Base-by-base conservation (phyloP, 306 rosid genomes). In the Acacia melanoxylon region DNA sequence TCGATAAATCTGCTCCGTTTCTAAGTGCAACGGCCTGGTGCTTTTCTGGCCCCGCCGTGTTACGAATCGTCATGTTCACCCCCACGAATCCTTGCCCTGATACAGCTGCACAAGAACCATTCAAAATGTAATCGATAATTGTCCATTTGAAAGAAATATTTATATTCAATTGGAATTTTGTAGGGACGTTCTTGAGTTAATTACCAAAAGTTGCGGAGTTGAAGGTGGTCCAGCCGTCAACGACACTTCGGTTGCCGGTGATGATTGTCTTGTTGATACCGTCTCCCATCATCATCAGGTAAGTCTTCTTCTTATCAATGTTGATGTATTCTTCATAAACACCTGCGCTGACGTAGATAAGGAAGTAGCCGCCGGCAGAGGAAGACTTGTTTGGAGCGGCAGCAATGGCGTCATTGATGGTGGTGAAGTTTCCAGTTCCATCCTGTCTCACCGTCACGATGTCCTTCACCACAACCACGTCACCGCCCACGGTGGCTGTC, bases 21-120 rank as follows among this genome's bases (percentile, higher is more conserved):
- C 99, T 85, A 71, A 90, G 74, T 3, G 99, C 99, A 8, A 93
- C 98, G 0, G 99, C 99, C 75, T 93, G 99, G 83, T 95, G 99
- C 86, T 95, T 95, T 31, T 20, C 72, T 1, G 99, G 89, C 37
- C 99, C 99, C 1, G 98, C 99, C 0, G 98, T 93, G 93, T 95
- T 95, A 0, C 90, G 89, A 75, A 95, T 40, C 0, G 98, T 95
- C 12, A 95, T 88, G 75, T 95, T 91, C 77, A 95, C 94, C 4
- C 90, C 98, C 16, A 95, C 95, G 63, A 95, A 95, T 68, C 97
- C 97, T 40, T 92, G 75, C 2, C 90, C 94, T 16, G 73, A 89
- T 54, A 95, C 97, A 68, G 89, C 99, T 93, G 93, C 79, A 56
- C 41, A 16, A 4, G 7, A 15, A 66, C 10, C 45, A 17, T 33